phyloP scores from a whole-genome alignment of 108 stramenopile genomes.

The Fistulifera pelliculosa region DNA sequence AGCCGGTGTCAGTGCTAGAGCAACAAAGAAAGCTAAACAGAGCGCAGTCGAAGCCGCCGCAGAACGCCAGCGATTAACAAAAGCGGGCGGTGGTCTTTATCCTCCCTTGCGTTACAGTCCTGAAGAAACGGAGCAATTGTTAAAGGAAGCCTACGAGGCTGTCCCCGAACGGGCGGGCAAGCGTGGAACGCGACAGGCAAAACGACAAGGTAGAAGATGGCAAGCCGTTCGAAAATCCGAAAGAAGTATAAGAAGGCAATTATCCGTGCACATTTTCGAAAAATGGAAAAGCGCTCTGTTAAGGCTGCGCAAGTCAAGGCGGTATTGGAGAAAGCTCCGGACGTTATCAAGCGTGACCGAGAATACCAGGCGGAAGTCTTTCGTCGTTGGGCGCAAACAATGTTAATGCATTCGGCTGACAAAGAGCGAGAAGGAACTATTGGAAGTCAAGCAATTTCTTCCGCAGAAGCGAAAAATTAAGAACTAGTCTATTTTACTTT shows the following conservation, averaged over 20 bases:
- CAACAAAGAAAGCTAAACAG: too few relatives aligned
- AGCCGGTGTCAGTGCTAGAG: too few relatives aligned
- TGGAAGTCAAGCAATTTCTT: too few relatives aligned
- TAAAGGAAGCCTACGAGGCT: slow-evolving; percentile 60
- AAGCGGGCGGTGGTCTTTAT: slow-evolving; percentile 40
- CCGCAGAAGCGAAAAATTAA: background rate
- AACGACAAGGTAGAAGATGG: slow-evolving; percentile 57
- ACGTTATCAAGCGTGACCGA: slow-evolving; percentile 28
- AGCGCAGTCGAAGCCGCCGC: too few relatives aligned
- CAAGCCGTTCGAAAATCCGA: slow-evolving; percentile 42
- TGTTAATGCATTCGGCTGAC: slow-evolving; percentile 1
- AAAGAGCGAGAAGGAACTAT: background rate
- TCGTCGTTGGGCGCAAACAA: slow-evolving; percentile 32
- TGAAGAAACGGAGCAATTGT: slow-evolving; percentile 74
- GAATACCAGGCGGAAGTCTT: slow-evolving; percentile 61
- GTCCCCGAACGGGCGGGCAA: slow-evolving; percentile 63
- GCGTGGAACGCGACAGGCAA: slow-evolving; percentile 62
- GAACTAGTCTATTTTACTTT: too few relatives aligned
- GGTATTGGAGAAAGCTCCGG: slow-evolving; percentile 35
- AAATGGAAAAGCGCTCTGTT: slow-evolving; percentile 56
- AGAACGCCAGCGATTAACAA: slow-evolving; percentile 2
- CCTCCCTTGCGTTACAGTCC: slow-evolving; percentile 66
- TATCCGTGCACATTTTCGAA: slow-evolving; percentile 38
- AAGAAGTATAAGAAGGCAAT: slow-evolving; percentile 46
- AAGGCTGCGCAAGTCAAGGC: slow-evolving; percentile 33